These are phyloP conservation scores for Podaxis pistillaris DNA, from an alignment of 768 basidiomycete species.

Conservation along the genomic window DNA sequence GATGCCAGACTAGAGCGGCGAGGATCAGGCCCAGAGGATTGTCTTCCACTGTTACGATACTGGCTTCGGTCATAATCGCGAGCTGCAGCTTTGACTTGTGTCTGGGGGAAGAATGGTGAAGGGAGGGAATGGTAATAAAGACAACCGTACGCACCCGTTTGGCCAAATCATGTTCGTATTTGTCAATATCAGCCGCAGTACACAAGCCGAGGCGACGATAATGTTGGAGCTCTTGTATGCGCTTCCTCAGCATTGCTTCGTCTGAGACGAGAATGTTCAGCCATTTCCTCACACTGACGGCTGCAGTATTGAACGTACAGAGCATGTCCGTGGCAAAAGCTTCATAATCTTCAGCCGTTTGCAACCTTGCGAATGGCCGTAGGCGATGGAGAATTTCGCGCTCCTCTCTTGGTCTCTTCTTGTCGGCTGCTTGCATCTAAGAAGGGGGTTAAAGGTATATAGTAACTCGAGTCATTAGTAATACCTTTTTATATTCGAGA, in stretches of 20 bases:
- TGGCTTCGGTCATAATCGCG: constrained; percentile 57
- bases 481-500: constrained; percentile 91
- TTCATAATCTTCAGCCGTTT: constrained; percentile 92
- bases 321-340: constrained; percentile 83
- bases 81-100: constrained; percentile 59
- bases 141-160: constrained; percentile 57
- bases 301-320: constrained; percentile 51
- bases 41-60: constrained; percentile 48
- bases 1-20: constrained; percentile 41
- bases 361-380: constrained; percentile 87
- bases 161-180: constrained; percentile 73
- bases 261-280: constrained; percentile 44
- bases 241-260: constrained; percentile 82
- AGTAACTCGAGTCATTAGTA: constrained; percentile 17
- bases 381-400: constrained; percentile 86
- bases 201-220: constrained; percentile 86
- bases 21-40: constrained; percentile 54
- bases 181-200: constrained; percentile 85
- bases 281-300: not conserved
- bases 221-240: constrained; percentile 88
- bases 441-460: constrained; percentile 11
- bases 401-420: constrained; percentile 89
- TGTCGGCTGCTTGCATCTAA: constrained; percentile 88
- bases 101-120: constrained; percentile 33
- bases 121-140: constrained; percentile 6